Percentiles rank a stretch among this genome's conserved stretches.
phyloP scores from a whole-genome alignment of 129 eudicot genomes.

The Apium graveolens region DNA sequence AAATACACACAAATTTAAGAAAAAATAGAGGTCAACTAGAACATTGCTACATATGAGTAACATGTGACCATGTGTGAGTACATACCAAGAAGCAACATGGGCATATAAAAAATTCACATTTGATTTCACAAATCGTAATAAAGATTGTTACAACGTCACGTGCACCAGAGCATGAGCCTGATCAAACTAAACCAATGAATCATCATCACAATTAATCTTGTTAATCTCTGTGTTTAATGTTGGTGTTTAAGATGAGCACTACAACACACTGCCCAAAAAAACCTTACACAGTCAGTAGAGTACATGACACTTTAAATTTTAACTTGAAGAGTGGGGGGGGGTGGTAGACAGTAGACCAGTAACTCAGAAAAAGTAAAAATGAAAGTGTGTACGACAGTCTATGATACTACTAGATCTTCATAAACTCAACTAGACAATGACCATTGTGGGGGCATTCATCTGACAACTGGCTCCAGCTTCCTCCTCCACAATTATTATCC shows the following conservation, averaged over 20 bases:
- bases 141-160: background rate
- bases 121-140: background rate
- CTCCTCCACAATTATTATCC: conserved; percentile 4
- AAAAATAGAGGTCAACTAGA: background rate
- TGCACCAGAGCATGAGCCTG: background rate
- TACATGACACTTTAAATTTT: conserved; percentile 5
- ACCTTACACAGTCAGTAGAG: conserved; percentile 2
- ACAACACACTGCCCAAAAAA: background rate
- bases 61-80: background rate
- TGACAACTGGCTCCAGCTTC: conserved; percentile 11
- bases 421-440: conserved; percentile 7
- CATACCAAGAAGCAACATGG: conserved; percentile 4
- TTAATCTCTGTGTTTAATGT: background rate
- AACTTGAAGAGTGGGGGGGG: background rate
- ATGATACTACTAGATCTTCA: conserved; percentile 1
- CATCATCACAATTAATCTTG: background rate
- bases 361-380: background rate
- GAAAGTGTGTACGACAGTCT: background rate
- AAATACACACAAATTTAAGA: background rate
- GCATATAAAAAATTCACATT: background rate
- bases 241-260: conserved; percentile 1
- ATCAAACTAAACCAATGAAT: background rate
- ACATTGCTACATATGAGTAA: background rate
- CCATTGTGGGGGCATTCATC: conserved; percentile 8
- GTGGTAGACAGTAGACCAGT: too few species aligned